phyloP scores from a whole-genome alignment of 2,329 filamentous ascomycete species.

The Colletotrichum sp. region DNA sequence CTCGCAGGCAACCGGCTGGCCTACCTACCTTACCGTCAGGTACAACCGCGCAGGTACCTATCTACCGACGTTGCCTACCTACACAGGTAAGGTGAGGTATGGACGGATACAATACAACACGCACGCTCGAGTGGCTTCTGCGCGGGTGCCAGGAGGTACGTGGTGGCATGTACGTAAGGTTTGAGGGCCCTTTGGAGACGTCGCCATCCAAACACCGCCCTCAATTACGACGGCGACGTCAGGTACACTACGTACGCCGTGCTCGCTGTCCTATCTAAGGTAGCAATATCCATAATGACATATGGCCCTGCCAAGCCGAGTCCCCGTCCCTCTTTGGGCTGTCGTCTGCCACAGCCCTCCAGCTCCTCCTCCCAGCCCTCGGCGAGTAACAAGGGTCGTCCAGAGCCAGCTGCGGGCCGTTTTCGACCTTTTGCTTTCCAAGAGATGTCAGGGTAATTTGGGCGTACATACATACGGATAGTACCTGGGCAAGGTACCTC shows the following conservation, averaged over 20 bases:
- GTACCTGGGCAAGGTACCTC: not conserved
- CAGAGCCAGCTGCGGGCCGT: constrained; percentile 1
- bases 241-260: not conserved
- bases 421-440: not conserved
- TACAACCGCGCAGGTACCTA: not conserved
- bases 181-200: constrained; percentile 3
- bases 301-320: constrained; percentile 17
- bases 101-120: not conserved
- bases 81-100: not conserved
- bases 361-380: not conserved
- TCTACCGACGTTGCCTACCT: not conserved
- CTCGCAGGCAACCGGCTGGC: not conserved
- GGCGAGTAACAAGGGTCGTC: not conserved
- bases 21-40: not conserved
- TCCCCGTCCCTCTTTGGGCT: not conserved
- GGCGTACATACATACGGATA: not conserved
- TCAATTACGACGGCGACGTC: constrained; percentile 14
- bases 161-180: constrained; percentile 10
- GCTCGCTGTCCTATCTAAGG: not conserved
- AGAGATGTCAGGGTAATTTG: not conserved
- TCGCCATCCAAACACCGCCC: constrained; percentile 15
- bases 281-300: constrained; percentile 17
- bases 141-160: not conserved
- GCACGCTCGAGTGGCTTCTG: not conserved
- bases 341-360: not conserved